Evolutionary conservation across 345 rosid species (phyloP).

Genomic region (Citrus trifoliata): DNA sequence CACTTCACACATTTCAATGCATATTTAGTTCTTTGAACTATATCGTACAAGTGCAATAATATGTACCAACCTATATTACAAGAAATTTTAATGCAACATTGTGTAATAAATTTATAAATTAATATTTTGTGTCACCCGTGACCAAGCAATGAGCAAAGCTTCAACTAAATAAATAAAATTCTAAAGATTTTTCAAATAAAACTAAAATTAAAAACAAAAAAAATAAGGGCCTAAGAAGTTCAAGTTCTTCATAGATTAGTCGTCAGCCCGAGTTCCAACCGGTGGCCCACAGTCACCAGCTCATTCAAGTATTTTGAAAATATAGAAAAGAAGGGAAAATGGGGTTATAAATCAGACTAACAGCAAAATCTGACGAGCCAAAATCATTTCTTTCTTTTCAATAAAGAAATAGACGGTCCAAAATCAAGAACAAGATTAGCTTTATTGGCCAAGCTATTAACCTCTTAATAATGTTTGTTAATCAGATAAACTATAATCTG

Average conservation of each 20-base stretch:
- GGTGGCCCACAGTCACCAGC: not conserved
- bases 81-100: not conserved
- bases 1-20: not conserved
- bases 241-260: not conserved
- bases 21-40: not conserved
- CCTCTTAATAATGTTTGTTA: not conserved
- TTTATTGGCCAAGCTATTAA: not conserved
- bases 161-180: not conserved
- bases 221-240: too few relatives aligned
- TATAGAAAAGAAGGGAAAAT: too few relatives aligned
- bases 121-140: too few relatives aligned
- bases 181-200: too few relatives aligned
- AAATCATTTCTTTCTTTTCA: not conserved
- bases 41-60: not conserved
- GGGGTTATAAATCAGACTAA: not conserved
- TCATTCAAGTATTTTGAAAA: too few relatives aligned
- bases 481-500: too few relatives aligned
- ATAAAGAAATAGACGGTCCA: not conserved
- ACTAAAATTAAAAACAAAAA: too few relatives aligned
- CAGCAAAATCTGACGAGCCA: not conserved
- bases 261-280: not conserved
- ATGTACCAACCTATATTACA: not conserved
- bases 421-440: not conserved
- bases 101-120: too few relatives aligned
- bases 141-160: too few relatives aligned